Evolutionary conservation across 106 monocot genomes (phyloP).

Genomic region (Dendrobium chrysotoxum): DNA sequence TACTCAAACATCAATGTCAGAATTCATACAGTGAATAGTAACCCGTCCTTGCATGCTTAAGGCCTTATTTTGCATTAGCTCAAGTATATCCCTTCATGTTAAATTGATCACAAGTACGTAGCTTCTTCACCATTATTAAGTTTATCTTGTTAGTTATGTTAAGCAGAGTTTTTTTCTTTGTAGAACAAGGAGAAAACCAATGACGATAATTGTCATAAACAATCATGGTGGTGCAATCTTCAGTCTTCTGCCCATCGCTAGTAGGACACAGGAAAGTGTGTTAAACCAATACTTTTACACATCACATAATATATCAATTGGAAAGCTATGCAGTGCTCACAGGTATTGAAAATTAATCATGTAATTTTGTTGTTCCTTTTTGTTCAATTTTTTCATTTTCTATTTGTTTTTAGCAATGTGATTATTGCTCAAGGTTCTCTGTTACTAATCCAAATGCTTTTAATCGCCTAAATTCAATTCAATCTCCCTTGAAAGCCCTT

Average conservation of each 20-base stretch:
- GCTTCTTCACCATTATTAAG: neutral
- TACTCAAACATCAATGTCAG: neutral
- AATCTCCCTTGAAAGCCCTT: no score
- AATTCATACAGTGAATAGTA: neutral
- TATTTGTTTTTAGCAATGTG: neutral
- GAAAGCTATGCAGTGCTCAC: constrained; percentile 69
- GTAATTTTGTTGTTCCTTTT: neutral
- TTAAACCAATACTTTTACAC: constrained; percentile 80
- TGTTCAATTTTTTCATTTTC: neutral
- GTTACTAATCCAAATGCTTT: neutral
- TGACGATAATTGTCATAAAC: constrained; percentile 78
- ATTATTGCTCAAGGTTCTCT: neutral
- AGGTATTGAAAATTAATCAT: constrained; percentile 27
- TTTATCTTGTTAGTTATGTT: neutral
- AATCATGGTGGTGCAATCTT: constrained; percentile 98
- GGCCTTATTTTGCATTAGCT: neutral
- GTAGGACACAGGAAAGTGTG: constrained; percentile 25
- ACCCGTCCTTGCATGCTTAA: neutral
- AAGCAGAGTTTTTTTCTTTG: constrained; percentile 1
- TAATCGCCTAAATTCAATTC: neutral
- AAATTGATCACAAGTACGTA: neutral
- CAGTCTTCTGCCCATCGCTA: constrained; percentile 78
- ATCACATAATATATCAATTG: constrained; percentile 67
- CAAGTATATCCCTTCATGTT: neutral
- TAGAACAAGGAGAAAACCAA: constrained; percentile 65